phyloP scores from a whole-genome alignment of 1,139 yeast genomes.

The Hyphopichia wangnamkhiaoensis region DNA sequence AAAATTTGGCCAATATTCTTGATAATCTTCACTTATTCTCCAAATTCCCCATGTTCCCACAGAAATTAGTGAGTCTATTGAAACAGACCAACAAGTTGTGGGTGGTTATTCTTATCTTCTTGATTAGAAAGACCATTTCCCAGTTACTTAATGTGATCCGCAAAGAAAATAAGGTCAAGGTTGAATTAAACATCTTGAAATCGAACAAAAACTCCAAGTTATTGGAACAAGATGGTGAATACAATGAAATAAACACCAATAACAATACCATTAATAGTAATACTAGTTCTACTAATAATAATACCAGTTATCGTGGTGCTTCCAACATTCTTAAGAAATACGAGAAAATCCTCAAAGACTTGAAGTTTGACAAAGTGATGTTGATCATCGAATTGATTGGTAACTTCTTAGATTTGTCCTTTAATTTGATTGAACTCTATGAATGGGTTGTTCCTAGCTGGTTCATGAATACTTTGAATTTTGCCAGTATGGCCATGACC shows the following conservation, averaged over 20 bases:
- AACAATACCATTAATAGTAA: background rate
- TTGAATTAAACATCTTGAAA: slow-evolving; percentile 37
- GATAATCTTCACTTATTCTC: slow-evolving; percentile 49
- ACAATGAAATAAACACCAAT: slow-evolving; percentile 1
- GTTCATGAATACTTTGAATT: slow-evolving; percentile 45
- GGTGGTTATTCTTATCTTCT: slow-evolving; percentile 44
- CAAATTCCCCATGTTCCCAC: slow-evolving; percentile 47
- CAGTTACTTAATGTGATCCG: slow-evolving; percentile 44
- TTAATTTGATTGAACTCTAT: slow-evolving; percentile 44
- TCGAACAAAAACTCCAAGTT: slow-evolving; percentile 23
- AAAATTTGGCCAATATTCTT: slow-evolving; percentile 40
- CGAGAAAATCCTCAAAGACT: slow-evolving; percentile 44
- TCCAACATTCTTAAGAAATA: slow-evolving; percentile 32
- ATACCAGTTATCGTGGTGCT: background rate
- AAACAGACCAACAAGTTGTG: slow-evolving; percentile 49
- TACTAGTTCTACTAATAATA: background rate
- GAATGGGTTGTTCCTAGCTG: slow-evolving; percentile 42
- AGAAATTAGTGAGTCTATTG: slow-evolving; percentile 28
- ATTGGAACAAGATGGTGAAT: slow-evolving; percentile 24
- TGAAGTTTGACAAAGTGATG: slow-evolving; percentile 48
- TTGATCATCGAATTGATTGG: slow-evolving; percentile 44
- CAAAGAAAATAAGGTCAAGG: slow-evolving; percentile 40
- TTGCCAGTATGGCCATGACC: slow-evolving; percentile 51
- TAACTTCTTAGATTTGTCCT: slow-evolving; percentile 43
- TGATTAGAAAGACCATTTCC: slow-evolving; percentile 44